phyloP scores from a whole-genome alignment of 768 basidiomycete genomes.

The Tremella mesenterica region DNA sequence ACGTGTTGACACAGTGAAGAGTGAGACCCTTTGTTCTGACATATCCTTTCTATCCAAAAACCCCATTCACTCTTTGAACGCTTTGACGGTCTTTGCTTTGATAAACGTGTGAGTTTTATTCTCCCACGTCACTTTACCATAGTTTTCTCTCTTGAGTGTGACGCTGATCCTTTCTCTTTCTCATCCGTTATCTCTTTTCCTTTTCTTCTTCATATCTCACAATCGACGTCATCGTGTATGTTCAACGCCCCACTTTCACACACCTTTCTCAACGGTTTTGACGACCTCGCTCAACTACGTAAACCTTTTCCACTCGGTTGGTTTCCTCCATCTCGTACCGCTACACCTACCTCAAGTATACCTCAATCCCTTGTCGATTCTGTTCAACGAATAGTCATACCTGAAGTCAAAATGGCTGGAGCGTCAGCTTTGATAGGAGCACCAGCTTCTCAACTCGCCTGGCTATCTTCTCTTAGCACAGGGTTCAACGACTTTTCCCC shows the following conservation, averaged over 20 bases:
- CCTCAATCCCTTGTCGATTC: conserved; percentile 1
- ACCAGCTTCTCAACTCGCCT: conserved; percentile 63
- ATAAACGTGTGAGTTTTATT: too few relatives aligned
- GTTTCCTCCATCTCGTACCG: conserved; percentile 12
- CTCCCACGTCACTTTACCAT: too few relatives aligned
- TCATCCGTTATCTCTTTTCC: background rate
- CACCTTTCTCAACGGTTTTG: too few relatives aligned
- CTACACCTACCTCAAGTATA: conserved; percentile 1
- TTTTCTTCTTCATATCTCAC: background rate
- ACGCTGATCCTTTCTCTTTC: background rate
- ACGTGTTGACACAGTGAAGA: too few relatives aligned
- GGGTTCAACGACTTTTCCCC: conserved; percentile 63
- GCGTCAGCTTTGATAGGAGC: conserved; percentile 4
- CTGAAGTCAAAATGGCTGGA: conserved; percentile 19
- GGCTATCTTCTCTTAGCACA: conserved; percentile 76
- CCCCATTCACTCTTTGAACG: too few relatives aligned
- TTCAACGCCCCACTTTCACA: too few relatives aligned
- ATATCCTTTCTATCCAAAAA: too few relatives aligned
- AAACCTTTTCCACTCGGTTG: background rate
- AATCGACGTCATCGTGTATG: too few relatives aligned
- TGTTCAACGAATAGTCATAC: background rate
- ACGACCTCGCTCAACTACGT: too few relatives aligned
- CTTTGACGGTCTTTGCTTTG: too few relatives aligned
- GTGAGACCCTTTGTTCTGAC: too few relatives aligned
- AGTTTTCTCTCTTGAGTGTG: too few relatives aligned